These are phyloP conservation scores for Globisporangium okanoganense DNA, from an alignment of 352 stramenopile genomes.

Conservation along the genomic window DNA sequence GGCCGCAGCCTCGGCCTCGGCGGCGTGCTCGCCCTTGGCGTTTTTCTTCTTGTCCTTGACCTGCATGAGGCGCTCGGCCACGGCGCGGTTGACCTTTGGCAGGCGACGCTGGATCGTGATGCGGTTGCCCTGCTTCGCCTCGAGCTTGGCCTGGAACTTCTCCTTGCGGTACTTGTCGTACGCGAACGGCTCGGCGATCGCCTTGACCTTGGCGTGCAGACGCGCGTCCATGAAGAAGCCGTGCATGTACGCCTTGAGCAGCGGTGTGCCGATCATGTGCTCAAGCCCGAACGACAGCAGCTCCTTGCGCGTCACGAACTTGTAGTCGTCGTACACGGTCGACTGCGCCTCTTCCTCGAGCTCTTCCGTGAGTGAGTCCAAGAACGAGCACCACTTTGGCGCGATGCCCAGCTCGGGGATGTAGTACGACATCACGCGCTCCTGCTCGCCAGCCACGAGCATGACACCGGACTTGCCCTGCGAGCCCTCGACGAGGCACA, in stretches of 20 bases:
- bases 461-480: constrained; percentile 94
- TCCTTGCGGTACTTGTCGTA: constrained; percentile 98
- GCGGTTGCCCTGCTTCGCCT: constrained; percentile 86
- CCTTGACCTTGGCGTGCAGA: constrained; percentile 96
- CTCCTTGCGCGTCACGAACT: constrained; percentile 96
- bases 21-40: constrained; percentile 27
- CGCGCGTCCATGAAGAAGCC: constrained; percentile 99
- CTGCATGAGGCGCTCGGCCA: constrained; percentile 82
- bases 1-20: constrained; percentile 21
- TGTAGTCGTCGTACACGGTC: constrained; percentile 99
- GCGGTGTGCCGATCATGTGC: constrained; percentile 95
- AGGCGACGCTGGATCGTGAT: constrained; percentile 88
- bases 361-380: constrained; percentile 99
- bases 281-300: constrained; percentile 95
- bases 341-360: constrained; percentile 95
- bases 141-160: constrained; percentile 92
- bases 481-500: constrained; percentile 91
- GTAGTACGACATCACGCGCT: constrained; percentile 98
- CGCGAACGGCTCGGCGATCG: constrained; percentile 96
- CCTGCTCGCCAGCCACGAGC: constrained; percentile 95
- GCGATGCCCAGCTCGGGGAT: constrained; percentile 96
- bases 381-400: constrained; percentile 98
- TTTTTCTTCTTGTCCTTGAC: constrained; percentile 73
- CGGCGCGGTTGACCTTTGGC: constrained; percentile 89
- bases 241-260: constrained; percentile 99